Conservation (phyloP, 352 stramenopile species). For the Aphanomyces astaci region DNA sequence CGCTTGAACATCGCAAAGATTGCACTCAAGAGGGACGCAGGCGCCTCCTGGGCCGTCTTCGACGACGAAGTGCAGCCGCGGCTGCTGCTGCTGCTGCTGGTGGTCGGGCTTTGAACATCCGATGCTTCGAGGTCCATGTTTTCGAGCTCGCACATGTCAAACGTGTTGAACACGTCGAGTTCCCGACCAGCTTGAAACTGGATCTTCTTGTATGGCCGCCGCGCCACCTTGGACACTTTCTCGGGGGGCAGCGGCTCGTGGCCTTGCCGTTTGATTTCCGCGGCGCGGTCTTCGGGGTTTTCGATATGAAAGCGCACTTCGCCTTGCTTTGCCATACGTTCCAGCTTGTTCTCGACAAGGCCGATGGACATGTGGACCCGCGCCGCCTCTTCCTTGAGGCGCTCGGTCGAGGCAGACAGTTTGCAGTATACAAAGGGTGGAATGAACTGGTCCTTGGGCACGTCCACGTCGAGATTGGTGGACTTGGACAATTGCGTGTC, state of each 20-base stretch:
- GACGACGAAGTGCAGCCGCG: too few species aligned
- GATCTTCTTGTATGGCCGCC: conserved; percentile 21
- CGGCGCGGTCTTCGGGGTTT: conserved; percentile 18
- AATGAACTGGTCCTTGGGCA: conserved; percentile 31
- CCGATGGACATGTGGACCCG: conserved; percentile 26
- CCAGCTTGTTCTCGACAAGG: conserved; percentile 20
- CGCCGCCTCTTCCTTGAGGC: conserved; percentile 59
- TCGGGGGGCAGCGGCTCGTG: conserved; percentile 16
- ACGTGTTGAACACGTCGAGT: conserved; percentile 20
- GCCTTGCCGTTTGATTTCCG: conserved; percentile 17
- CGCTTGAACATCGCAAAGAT: conserved; percentile 1
- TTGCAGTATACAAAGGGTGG: conserved; percentile 68
- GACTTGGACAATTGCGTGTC: conserved; percentile 73
- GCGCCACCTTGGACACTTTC: background rate
- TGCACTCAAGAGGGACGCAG: background rate
- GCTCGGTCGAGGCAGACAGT: conserved; percentile 61
- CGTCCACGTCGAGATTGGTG: conserved; percentile 16
- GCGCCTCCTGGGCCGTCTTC: too few species aligned
- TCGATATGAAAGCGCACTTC: conserved; percentile 24
- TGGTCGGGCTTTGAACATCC: too few species aligned
- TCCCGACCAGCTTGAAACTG: conserved; percentile 6
- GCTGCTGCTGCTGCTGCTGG: too few species aligned
- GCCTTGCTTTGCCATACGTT: conserved; percentile 24
- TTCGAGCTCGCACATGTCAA: conserved; percentile 17
- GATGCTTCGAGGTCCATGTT: conserved; percentile 14